Base-by-base conservation (phyloP, 2,329 filamentous ascomycete genomes). In the Trichoderma gracile region DNA sequence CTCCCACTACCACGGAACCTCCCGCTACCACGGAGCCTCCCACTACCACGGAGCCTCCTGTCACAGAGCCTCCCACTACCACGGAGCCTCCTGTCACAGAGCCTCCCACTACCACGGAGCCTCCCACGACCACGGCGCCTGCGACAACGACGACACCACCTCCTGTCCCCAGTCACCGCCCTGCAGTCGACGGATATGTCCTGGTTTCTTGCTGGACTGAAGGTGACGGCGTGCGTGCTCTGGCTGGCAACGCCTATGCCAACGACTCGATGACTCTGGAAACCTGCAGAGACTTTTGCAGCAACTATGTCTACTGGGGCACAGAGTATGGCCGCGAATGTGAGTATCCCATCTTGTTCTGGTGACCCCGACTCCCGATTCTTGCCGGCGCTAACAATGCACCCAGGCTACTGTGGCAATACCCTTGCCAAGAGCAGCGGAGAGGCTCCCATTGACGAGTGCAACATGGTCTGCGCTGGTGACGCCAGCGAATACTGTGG, bases 241-340 rank as follows among this genome's bases (percentile, higher is more conserved):
- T 85, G 7, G 63, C 67, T 17, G 79, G 74, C 23, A 74, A 73
- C 4, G 67, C 73, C 5, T 80, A 78, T 56, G 79, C 77, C 21
- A 79, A 81, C 67, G 79, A 83, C 45, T 73, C 73, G 23, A 83
- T 84, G 81, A 84, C 81, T 2, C 72, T 82, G 10, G 80, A 82
- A 63, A 75, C 72, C 47, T 84, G 82, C 70, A 76, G 78, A 74
- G 66, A 67, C 2, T 81, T 78, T 71, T 84, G 81, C 74, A 77
- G 75, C 2, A 75, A 74, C 1, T 84, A 78, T 69, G 73, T 75
- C 52, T 83, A 80, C 68, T 84, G 78, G 74, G 82, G 79, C 3
- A 80, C 81, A 6, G 82, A 85, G 68, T 84, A 81, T 66, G 80
- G 81, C 10, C 75, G 80, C 30, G 82, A 84, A 71, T 84, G 81